These are phyloP conservation scores for Amniculicola lignicola DNA, from an alignment of 495 filamentous ascomycete species.

Conservation along the genomic window DNA sequence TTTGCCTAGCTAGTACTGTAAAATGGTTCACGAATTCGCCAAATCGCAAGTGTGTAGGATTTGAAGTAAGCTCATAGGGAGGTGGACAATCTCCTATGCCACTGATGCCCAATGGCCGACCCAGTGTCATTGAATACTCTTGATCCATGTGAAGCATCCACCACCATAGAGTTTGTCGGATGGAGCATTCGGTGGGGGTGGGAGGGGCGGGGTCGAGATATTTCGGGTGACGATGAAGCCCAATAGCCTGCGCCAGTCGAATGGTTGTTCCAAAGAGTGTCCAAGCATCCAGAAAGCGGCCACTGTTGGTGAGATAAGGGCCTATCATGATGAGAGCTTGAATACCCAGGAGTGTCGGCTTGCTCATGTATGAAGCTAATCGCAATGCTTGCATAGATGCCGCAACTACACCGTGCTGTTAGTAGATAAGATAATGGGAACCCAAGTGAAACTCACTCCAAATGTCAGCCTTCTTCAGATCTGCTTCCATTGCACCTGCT, in stretches of 20 bases:
- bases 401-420: constrained; percentile 35
- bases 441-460: constrained; percentile 40
- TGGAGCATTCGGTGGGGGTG: constrained; percentile 38
- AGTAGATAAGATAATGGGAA: not conserved
- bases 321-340: constrained; percentile 43
- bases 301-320: constrained; percentile 43
- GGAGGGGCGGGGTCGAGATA: constrained; percentile 46
- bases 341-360: constrained; percentile 39
- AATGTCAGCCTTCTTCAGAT: constrained; percentile 41
- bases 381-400: constrained; percentile 45
- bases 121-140: constrained; percentile 50
- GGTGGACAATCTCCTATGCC: constrained; percentile 48
- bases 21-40: constrained; percentile 46
- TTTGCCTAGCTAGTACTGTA: constrained; percentile 48
- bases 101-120: constrained; percentile 48
- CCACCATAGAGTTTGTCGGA: constrained; percentile 49
- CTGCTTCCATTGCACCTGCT: constrained; percentile 40
- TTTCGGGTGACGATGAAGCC: constrained; percentile 47
- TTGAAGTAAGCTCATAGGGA: constrained; percentile 43
- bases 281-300: constrained; percentile 45
- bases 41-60: constrained; percentile 43
- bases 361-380: constrained; percentile 42
- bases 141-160: constrained; percentile 53
- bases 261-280: constrained; percentile 43
- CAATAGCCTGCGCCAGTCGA: constrained; percentile 41